Evolutionary conservation across 1,284 basidiomycete genomes (phyloP).

Genomic region (Moesziomyces antarcticus): DNA sequence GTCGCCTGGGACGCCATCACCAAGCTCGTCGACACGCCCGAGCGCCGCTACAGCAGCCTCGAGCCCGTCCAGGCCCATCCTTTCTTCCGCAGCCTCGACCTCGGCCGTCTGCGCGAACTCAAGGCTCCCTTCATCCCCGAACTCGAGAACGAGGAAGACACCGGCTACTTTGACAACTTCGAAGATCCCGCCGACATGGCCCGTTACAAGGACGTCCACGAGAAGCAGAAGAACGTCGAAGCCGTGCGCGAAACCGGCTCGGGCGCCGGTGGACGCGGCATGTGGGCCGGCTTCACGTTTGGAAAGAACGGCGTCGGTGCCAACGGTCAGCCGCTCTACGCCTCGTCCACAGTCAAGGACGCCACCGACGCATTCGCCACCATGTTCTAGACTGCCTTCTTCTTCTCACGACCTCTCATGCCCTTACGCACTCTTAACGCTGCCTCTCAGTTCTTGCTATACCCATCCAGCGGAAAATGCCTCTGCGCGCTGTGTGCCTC

Average conservation of each 20-base stretch:
- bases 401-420: neutral
- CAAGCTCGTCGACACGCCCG: constrained; percentile 80
- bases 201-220: constrained; percentile 88
- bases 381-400: constrained; percentile 47
- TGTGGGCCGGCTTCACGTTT: constrained; percentile 98
- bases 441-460: neutral
- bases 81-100: constrained; percentile 83
- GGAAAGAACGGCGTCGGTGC: constrained; percentile 62
- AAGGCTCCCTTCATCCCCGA: constrained; percentile 95
- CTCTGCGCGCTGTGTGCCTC: neutral
- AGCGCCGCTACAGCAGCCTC: constrained; percentile 80
- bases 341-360: constrained; percentile 31
- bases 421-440: too few species aligned
- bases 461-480: neutral
- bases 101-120: constrained; percentile 80
- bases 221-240: constrained; percentile 96
- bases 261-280: constrained; percentile 75
- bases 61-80: constrained; percentile 80
- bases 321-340: constrained; percentile 36
- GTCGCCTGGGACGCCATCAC: constrained; percentile 96
- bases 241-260: constrained; percentile 75
- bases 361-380: constrained; percentile 56
- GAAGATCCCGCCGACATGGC: constrained; percentile 92
- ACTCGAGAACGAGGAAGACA: constrained; percentile 89
- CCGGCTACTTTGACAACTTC: constrained; percentile 99